phyloP scores from a whole-genome alignment of 2,329 filamentous ascomycete species.

The Nemania serpens region DNA sequence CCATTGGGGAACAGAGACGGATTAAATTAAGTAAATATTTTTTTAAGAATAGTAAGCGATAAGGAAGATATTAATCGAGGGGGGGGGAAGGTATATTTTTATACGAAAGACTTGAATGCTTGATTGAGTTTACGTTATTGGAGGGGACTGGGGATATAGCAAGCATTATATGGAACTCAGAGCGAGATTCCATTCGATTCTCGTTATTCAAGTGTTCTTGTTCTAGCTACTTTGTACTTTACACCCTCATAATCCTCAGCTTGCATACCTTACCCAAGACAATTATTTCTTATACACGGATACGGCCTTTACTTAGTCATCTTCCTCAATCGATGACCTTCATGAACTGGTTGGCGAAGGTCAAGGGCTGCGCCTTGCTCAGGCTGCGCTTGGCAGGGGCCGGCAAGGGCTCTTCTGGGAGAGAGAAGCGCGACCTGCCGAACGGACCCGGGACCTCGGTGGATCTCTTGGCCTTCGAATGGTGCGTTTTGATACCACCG shows the following conservation, averaged over 20 bases:
- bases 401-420: conserved; percentile 6
- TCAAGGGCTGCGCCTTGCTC: conserved; percentile 25
- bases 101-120: no score
- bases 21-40: no score
- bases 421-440: conserved; percentile 31
- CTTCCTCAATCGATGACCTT: conserved; percentile 37
- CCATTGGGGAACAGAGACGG: no score
- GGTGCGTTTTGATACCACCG: conserved; percentile 39
- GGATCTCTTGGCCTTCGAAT: conserved; percentile 20
- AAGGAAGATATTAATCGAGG: no score
- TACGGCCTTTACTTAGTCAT: neutral
- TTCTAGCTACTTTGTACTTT: conserved; percentile 1
- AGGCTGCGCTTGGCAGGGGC: conserved; percentile 17
- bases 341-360: conserved; percentile 38
- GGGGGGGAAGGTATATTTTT: no score
- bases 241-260: neutral
- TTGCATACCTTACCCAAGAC: conserved; percentile 5
- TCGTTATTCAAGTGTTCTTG: neutral
- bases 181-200: no score
- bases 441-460: conserved; percentile 25
- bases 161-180: no score
- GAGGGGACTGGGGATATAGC: no score
- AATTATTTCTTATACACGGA: conserved; percentile 5
- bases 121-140: no score
- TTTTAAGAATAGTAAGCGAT: no score